A percentile compares a stretch with the other conserved stretches of the same genome.
Evolutionary conservation across 345 rosid species (phyloP).

Genomic region (Citrus glauca): DNA sequence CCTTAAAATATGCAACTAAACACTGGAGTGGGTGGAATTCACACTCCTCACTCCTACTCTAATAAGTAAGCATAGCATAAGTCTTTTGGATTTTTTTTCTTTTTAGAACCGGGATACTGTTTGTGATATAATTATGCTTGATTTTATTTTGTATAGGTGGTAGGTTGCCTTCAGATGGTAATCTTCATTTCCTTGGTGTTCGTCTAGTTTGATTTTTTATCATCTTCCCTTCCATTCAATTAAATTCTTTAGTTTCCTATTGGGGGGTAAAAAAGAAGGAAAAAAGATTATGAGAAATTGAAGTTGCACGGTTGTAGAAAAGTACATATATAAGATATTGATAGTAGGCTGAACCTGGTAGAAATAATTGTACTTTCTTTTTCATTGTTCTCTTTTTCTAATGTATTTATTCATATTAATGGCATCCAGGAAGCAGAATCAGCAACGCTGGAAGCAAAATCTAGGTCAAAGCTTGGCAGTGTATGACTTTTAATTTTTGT

Average conservation of each 20-base stretch:
- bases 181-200: background rate
- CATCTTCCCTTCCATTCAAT: background rate
- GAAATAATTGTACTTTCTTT: background rate
- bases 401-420: conserved; percentile 16
- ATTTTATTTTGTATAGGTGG: background rate
- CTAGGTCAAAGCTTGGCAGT: conserved; percentile 79
- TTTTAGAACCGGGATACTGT: background rate
- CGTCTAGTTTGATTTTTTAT: background rate
- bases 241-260: background rate
- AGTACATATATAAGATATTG: background rate
- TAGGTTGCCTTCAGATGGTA: background rate
- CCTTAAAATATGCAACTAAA: too few relatives aligned
- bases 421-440: conserved; percentile 76
- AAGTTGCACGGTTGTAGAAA: background rate
- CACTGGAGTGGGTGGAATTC: too few relatives aligned
- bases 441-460: conserved; percentile 83
- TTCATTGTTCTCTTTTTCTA: conserved; percentile 3
- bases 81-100: background rate
- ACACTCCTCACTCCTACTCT: too few relatives aligned
- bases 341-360: background rate
- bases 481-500: conserved; percentile 46
- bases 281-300: background rate
- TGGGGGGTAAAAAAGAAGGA: too few relatives aligned
- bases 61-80: too few relatives aligned
- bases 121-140: background rate